Conservation (phyloP, 2,329 filamentous ascomycete genomes). For the Incumbomyces lentus region DNA sequence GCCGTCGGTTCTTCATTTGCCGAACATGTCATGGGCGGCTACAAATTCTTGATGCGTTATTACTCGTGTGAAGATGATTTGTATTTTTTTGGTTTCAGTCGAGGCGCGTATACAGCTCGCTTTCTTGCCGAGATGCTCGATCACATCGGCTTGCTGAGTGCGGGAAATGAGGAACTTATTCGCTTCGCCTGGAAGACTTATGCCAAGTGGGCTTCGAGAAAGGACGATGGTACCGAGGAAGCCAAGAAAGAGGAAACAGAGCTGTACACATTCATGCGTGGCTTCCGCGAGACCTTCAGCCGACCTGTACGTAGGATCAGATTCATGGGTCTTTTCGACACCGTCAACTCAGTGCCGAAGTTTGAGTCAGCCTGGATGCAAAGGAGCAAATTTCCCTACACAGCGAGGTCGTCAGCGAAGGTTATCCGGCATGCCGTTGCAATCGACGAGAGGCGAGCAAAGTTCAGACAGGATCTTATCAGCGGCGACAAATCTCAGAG, state of each 20-base stretch:
- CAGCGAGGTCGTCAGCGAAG: slow-evolving; percentile 43
- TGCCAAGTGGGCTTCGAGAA: slow-evolving; percentile 53
- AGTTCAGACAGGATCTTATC: slow-evolving; percentile 49
- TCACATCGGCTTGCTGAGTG: slow-evolving; percentile 65
- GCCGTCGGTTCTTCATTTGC: slow-evolving; percentile 72
- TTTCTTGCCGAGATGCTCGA: slow-evolving; percentile 79
- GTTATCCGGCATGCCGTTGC: slow-evolving; percentile 48
- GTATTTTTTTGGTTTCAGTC: slow-evolving; percentile 64
- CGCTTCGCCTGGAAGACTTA: slow-evolving; percentile 77
- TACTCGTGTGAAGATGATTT: slow-evolving; percentile 52
- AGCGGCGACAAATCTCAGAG: slow-evolving; percentile 27
- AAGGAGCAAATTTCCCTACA: slow-evolving; percentile 60
- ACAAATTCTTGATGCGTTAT: slow-evolving; percentile 67
- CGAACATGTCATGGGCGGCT: slow-evolving; percentile 72
- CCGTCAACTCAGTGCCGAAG: slow-evolving; percentile 66
- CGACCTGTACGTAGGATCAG: slow-evolving; percentile 62
- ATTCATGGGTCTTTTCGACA: slow-evolving; percentile 73
- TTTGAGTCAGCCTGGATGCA: slow-evolving; percentile 67
- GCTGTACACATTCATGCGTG: slow-evolving; percentile 65
- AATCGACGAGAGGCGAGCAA: slow-evolving; percentile 49
- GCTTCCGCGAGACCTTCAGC: slow-evolving; percentile 71
- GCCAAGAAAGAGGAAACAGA: slow-evolving; percentile 42
- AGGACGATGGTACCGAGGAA: slow-evolving; percentile 27
- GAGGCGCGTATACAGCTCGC: slow-evolving; percentile 62
- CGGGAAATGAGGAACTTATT: slow-evolving; percentile 78